Conservation (phyloP, 2,329 filamentous ascomycete species). For the Fonsecaea pugnacius region DNA sequence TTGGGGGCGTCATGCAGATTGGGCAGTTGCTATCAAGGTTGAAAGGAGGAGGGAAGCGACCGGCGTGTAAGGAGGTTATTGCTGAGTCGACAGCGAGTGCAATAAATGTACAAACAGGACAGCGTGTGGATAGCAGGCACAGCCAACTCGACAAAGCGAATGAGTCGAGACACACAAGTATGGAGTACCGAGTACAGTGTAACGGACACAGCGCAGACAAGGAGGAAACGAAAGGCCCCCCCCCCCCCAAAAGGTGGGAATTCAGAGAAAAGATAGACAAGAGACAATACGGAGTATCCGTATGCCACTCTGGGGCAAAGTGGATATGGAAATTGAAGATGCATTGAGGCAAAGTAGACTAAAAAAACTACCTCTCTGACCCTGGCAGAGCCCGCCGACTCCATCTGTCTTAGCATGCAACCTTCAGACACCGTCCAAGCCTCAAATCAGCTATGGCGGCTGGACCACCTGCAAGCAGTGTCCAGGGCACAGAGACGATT, state of each 20-base stretch:
- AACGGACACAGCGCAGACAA: background rate
- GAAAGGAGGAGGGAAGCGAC: constrained; percentile 17
- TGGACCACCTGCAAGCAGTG: background rate
- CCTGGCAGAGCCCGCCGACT: background rate
- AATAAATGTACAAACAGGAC: constrained; percentile 1
- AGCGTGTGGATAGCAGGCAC: constrained; percentile 7
- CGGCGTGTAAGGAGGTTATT: constrained; percentile 1
- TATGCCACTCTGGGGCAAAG: constrained; percentile 4
- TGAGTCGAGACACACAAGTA: constrained; percentile 15
- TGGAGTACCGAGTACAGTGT: background rate
- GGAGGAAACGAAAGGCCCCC: background rate
- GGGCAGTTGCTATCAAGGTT: constrained; percentile 17
- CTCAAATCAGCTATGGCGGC: constrained; percentile 2
- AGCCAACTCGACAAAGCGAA: constrained; percentile 31
- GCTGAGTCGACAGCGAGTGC: background rate
- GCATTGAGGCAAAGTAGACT: background rate
- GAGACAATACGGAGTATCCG: constrained; percentile 4
- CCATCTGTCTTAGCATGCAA: constrained; percentile 3
- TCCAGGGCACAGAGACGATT: background rate
- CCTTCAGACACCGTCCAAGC: background rate
- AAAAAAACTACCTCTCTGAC: background rate
- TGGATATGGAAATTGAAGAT: constrained; percentile 7
- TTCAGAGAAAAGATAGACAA: background rate
- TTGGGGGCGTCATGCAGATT: constrained; percentile 20
- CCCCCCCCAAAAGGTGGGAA: background rate